Evolutionary conservation across 2,329 filamentous ascomycete species (phyloP).

Genomic region (Diaporthe vexans): DNA sequence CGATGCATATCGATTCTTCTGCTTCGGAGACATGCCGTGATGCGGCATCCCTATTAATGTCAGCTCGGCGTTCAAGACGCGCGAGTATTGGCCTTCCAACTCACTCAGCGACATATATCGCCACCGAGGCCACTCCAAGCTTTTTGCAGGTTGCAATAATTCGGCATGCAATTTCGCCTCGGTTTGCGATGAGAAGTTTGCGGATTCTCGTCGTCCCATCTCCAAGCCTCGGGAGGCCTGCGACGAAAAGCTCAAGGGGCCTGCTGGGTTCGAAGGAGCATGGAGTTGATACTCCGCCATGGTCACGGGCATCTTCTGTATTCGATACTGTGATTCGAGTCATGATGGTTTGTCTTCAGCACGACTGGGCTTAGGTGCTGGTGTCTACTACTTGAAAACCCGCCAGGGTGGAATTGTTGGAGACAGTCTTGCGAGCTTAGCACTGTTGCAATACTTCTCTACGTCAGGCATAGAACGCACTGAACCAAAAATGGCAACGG

Average conservation of each 20-base stretch:
- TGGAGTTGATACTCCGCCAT: background rate
- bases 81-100: background rate
- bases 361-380: no score
- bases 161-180: slow-evolving; percentile 3
- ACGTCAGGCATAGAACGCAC: no score
- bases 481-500: no score
- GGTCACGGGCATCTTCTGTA: background rate
- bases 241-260: background rate
- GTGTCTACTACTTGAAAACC: no score
- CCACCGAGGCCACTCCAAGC: background rate
- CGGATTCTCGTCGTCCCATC: background rate
- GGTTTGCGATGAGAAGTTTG: background rate
- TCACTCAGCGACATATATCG: background rate
- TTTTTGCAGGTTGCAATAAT: background rate
- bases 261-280: background rate
- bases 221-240: background rate
- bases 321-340: background rate
- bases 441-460: no score
- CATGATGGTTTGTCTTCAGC: background rate
- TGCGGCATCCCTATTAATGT: background rate
- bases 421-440: no score
- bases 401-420: no score
- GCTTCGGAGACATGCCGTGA: background rate
- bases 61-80: background rate
- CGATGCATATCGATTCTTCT: background rate